Evolutionary conservation across 2,329 filamentous ascomycete genomes (phyloP).

Genomic region (Arthrobotrys entomopaga): DNA sequence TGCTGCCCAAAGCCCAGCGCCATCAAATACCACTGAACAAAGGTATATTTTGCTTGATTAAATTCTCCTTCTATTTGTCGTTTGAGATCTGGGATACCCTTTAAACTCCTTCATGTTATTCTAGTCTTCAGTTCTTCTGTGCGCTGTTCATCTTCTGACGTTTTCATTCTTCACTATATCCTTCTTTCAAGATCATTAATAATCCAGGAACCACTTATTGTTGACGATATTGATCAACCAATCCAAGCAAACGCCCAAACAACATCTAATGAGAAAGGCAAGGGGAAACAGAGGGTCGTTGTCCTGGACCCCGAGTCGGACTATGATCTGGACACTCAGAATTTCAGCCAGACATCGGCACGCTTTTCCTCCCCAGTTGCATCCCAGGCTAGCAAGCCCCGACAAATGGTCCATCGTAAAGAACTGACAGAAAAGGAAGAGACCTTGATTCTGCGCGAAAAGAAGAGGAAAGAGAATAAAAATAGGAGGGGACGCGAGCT

Average conservation of each 20-base stretch:
- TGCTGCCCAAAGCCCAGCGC: neutral
- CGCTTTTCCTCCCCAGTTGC: neutral
- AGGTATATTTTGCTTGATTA: slow-evolving; percentile 50
- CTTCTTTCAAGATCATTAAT: slow-evolving; percentile 2
- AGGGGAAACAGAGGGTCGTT: slow-evolving; percentile 21
- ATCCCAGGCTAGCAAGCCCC: slow-evolving; percentile 15
- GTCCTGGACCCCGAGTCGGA: slow-evolving; percentile 18
- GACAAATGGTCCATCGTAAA: slow-evolving; percentile 26
- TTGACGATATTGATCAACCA: too few species aligned
- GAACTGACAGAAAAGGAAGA: slow-evolving; percentile 34
- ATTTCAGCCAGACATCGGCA: slow-evolving; percentile 7
- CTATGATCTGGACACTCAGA: neutral
- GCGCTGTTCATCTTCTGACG: slow-evolving; percentile 24
- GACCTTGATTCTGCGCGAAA: slow-evolving; percentile 35
- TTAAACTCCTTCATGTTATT: too few species aligned
- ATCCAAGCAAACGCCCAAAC: neutral
- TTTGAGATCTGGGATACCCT: neutral
- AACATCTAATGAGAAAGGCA: slow-evolving; percentile 22
- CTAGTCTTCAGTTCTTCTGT: neutral
- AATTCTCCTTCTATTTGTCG: neutral
- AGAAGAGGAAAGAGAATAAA: slow-evolving; percentile 5
- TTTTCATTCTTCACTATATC: slow-evolving; percentile 6
- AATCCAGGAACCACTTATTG: too few species aligned
- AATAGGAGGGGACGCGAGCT: neutral
- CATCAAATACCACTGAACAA: neutral